A percentile compares a stretch with the other conserved stretches of the same genome.
phyloP scores from a whole-genome alignment of 148 eudicot genomes.

The Amaranthus cruentus region DNA sequence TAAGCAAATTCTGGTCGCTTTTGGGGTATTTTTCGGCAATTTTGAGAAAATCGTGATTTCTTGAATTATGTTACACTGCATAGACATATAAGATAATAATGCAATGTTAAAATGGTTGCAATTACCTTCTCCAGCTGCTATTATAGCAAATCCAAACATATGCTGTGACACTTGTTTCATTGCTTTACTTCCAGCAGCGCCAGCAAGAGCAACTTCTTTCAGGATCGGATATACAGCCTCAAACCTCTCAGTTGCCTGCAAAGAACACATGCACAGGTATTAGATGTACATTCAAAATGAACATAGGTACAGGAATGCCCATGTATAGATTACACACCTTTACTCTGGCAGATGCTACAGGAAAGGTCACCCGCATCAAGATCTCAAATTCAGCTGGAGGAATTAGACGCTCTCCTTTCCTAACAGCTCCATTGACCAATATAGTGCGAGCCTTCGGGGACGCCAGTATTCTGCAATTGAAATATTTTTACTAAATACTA shows the following conservation, averaged over 20 bases:
- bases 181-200: slow-evolving; percentile 74
- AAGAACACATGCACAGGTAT: not conserved
- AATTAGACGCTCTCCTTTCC: slow-evolving; percentile 73
- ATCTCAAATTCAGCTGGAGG: slow-evolving; percentile 65
- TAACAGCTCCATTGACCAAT: slow-evolving; percentile 66
- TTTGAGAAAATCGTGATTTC: too few species aligned
- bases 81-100: not conserved
- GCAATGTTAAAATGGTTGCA: not conserved
- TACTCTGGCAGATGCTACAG: slow-evolving; percentile 57
- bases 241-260: slow-evolving; percentile 85
- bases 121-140: slow-evolving; percentile 75
- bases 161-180: slow-evolving; percentile 75
- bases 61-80: too few species aligned
- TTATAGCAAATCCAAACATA: slow-evolving; percentile 45
- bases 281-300: not conserved
- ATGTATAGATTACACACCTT: slow-evolving; percentile 44
- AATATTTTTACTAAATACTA: not conserved
- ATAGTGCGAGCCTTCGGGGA: slow-evolving; percentile 69
- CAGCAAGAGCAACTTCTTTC: slow-evolving; percentile 83
- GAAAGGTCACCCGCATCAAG: slow-evolving; percentile 58
- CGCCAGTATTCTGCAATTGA: slow-evolving; percentile 53
- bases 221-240: slow-evolving; percentile 71
- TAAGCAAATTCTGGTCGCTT: too few species aligned
- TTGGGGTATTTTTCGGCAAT: too few species aligned
- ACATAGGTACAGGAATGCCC: not conserved